Evolutionary conservation across 768 basidiomycete species (phyloP).

Genomic region (Pulveroboletus sp.): DNA sequence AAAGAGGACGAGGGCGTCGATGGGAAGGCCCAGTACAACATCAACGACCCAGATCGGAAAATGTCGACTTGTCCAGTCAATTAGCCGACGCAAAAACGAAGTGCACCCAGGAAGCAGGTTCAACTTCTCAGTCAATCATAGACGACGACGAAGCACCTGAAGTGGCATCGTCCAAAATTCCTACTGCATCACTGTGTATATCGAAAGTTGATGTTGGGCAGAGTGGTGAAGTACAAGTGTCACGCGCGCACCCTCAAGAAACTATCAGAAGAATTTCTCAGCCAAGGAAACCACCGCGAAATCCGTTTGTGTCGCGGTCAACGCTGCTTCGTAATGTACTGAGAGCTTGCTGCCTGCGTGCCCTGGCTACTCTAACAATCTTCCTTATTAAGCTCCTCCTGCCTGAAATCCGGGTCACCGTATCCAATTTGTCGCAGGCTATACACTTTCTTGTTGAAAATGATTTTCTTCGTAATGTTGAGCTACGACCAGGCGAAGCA

Average conservation of each 20-base stretch:
- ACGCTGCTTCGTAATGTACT: constrained; percentile 77
- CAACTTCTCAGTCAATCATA: constrained; percentile 24
- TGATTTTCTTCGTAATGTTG: constrained; percentile 77
- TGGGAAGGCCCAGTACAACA: constrained; percentile 6
- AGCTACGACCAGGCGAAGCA: constrained; percentile 75
- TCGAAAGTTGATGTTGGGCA: constrained; percentile 8
- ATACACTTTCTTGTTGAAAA: constrained; percentile 89
- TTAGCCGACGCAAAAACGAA: neutral
- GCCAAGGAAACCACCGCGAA: constrained; percentile 49
- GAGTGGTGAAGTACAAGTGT: constrained; percentile 4
- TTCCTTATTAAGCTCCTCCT: constrained; percentile 55
- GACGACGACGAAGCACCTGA: constrained; percentile 52
- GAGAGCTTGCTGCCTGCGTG: neutral
- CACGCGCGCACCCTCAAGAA: constrained; percentile 3
- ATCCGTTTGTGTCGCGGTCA: constrained; percentile 64
- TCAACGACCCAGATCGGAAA: neutral
- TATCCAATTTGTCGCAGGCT: constrained; percentile 90
- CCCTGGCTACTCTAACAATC: constrained; percentile 4
- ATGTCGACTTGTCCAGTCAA: neutral
- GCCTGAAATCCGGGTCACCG: constrained; percentile 81
- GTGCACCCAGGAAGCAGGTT: constrained; percentile 3
- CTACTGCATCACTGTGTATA: constrained; percentile 3
- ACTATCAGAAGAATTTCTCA: constrained; percentile 29
- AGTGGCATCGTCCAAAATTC: constrained; percentile 49
- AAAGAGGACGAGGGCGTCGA: constrained; percentile 33